Evolutionary conservation across 495 filamentous ascomycete species (phyloP), one percentile per base, ranked within the genome.

Genomic region (Lasiosphaeria hispida): DNA sequence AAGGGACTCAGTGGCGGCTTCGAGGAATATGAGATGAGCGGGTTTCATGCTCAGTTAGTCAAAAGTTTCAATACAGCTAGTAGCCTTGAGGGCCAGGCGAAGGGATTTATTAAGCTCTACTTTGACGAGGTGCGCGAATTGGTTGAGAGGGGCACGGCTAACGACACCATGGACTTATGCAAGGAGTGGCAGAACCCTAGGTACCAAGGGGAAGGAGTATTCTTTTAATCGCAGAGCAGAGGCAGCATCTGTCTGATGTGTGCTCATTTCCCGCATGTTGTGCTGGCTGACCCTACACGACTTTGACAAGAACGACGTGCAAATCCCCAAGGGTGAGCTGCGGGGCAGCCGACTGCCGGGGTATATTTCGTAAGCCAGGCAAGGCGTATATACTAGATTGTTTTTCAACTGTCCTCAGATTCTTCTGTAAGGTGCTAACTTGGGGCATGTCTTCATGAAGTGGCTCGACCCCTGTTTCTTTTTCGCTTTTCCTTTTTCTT

Each of bases 211-310:
- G n/a, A n/a, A n/a, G n/a, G n/a, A n/a, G n/a, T n/a, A n/a, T n/a
- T n/a, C n/a, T n/a, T n/a, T n/a, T n/a, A n/a, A n/a, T n/a, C n/a
- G n/a, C n/a, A n/a, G n/a, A n/a, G n/a, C n/a, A n/a, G 10, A 60
- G 4, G 69, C 68, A 0, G 41, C 64, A 8, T 67, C 64, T 2
- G 74, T 78, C 34, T 80, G 78, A 77, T 75, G 75, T 48, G 68
- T 71, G n/a, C 63, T 80, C 13, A 67, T 79, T 0, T 77, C 78
- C 52, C 67, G 79, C 7, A 82, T 80, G 79, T 60, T 82, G 35
- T 80, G 76, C 63, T 80, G 79, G 79, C 59, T 82, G 7, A 60
- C 75, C 52, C 60, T 80, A 58, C 78, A 82, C 53, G 76, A 80
- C 62, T 82, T 82, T 39, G 64, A 80, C 61, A 74, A 72, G 23